phyloP scores from a whole-genome alignment of 768 basidiomycete genomes.

The Fomitopsis serialis region DNA sequence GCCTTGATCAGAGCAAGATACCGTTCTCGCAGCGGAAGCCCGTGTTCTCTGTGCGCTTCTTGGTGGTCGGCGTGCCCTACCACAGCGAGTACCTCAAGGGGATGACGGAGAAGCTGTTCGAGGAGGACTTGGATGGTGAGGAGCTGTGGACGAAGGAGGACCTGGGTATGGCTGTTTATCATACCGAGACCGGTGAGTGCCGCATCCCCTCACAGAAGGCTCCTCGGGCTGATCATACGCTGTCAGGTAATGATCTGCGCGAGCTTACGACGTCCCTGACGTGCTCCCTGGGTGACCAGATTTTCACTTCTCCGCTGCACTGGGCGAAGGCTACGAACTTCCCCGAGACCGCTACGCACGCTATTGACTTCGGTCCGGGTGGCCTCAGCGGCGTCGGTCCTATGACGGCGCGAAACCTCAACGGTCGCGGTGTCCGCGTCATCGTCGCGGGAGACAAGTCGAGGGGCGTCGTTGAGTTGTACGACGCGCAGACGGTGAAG shows the following conservation, averaged over 20 bases:
- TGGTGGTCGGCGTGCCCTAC: constrained; percentile 95
- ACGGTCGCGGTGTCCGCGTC: constrained; percentile 89
- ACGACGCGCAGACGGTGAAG: constrained; percentile 55
- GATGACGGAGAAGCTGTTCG: constrained; percentile 68
- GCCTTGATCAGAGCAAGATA: constrained; percentile 89
- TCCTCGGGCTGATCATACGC: constrained; percentile 11
- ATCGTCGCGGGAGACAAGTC: constrained; percentile 89
- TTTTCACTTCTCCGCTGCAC: constrained; percentile 88
- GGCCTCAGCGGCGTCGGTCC: constrained; percentile 91
- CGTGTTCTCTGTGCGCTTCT: constrained; percentile 87
- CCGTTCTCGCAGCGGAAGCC: constrained; percentile 94
- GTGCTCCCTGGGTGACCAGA: constrained; percentile 86
- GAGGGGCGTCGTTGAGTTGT: constrained; percentile 85
- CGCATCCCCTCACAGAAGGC: constrained; percentile 1
- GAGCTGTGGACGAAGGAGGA: constrained; percentile 73
- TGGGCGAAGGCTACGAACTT: constrained; percentile 90
- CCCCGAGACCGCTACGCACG: constrained; percentile 88
- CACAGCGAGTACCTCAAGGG: constrained; percentile 82
- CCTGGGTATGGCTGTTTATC: constrained; percentile 79
- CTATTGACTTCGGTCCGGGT: constrained; percentile 95
- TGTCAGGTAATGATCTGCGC: constrained; percentile 80
- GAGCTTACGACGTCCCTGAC: constrained; percentile 65
- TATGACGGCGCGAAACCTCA: constrained; percentile 83
- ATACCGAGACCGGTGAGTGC: constrained; percentile 85
- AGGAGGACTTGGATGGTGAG: constrained; percentile 70